These are phyloP conservation scores for Pisolithus marmoratus DNA, from an alignment of 768 basidiomycete species.

Conservation along the genomic window DNA sequence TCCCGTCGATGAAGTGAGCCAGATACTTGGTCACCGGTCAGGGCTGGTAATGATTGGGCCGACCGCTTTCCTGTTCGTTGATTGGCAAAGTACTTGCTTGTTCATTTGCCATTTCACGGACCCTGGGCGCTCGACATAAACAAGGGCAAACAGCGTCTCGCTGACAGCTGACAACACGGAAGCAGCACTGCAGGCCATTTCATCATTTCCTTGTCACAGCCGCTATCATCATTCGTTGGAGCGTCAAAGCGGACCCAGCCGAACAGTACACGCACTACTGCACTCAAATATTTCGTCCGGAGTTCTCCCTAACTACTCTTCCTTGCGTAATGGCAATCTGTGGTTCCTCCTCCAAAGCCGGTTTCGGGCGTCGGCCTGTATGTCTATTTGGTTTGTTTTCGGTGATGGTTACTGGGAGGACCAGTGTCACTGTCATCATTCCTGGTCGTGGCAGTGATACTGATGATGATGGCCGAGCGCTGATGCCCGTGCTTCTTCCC, in stretches of 20 bases:
- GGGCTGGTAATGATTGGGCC: no score
- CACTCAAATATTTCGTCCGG: not conserved
- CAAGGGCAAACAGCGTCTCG: not conserved
- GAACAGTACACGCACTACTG: not conserved
- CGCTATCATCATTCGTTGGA: not conserved
- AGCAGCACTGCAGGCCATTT: not conserved
- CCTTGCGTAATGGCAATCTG: constrained; percentile 48
- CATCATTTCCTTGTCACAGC: not conserved
- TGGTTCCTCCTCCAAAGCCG: constrained; percentile 45
- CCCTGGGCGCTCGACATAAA: not conserved
- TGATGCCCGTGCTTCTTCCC: constrained; percentile 7
- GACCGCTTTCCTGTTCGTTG: no score
- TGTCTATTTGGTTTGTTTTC: constrained; percentile 6
- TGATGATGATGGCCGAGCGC: constrained; percentile 8
- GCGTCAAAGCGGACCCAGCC: not conserved
- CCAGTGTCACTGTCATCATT: not conserved
- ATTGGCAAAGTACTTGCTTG: no score
- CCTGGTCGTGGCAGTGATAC: not conserved
- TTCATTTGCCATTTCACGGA: not conserved
- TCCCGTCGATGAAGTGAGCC: no score
- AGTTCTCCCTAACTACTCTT: constrained; percentile 12
- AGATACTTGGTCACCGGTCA: no score
- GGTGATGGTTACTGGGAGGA: not conserved
- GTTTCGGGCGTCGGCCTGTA: constrained; percentile 45
- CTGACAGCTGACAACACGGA: not conserved